A percentile compares a stretch with the other conserved stretches of the same genome.
Conservation (phyloP, 441 rosid species). For the Mallotus japonicus region DNA sequence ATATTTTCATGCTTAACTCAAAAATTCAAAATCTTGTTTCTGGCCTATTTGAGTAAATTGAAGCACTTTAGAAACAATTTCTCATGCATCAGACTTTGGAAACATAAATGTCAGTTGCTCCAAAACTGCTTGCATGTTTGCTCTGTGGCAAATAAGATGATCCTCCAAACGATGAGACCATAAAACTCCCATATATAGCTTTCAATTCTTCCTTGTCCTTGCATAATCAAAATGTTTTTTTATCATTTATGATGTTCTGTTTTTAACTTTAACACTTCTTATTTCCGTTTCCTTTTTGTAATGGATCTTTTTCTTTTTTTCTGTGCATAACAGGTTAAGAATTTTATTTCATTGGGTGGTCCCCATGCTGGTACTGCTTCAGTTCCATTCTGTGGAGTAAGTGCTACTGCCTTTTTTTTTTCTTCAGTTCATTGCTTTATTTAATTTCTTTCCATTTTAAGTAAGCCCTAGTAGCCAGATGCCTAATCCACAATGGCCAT, state of each 20-base stretch:
- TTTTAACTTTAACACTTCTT: not conserved
- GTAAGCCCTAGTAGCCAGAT: not conserved
- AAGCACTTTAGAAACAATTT: not conserved
- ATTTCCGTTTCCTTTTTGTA: not conserved
- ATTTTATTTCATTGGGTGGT: constrained; percentile 68
- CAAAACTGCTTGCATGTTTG: not conserved
- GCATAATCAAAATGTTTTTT: not conserved
- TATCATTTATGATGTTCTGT: not conserved
- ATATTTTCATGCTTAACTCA: not conserved
- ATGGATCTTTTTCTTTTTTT: not conserved
- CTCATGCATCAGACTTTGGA: not conserved
- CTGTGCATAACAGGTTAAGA: constrained; percentile 61
- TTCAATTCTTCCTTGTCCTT: not conserved
- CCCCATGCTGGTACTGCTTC: constrained; percentile 86
- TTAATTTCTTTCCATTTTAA: constrained; percentile 5
- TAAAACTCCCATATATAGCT: not conserved
- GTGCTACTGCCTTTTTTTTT: constrained; percentile 23
- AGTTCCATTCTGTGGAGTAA: constrained; percentile 75
- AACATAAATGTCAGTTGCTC: not conserved
- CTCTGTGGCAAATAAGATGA: not conserved
- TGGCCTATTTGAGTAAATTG: not conserved
- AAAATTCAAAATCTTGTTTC: not conserved
- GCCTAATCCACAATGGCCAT: not conserved
- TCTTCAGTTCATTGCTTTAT: not conserved
- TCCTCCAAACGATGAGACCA: not conserved